Percentiles rank a stretch among this genome's conserved stretches.
Conservation (phyloP, 2,329 filamentous ascomycete genomes). For the Neurospora sp. region DNA sequence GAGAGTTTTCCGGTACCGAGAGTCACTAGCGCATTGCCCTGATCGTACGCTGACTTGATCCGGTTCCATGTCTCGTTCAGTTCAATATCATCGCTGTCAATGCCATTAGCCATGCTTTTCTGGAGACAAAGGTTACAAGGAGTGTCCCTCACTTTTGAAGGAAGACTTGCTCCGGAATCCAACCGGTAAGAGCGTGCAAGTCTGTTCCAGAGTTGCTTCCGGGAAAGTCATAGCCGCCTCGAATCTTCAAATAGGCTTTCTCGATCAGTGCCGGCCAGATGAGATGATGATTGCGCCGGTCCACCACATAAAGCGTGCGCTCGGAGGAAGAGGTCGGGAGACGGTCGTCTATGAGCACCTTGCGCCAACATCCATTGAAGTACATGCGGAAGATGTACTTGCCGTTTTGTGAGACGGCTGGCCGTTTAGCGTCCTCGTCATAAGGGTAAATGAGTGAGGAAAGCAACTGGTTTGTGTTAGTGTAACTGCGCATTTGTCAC, state of each 20-base stretch:
- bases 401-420: constrained; percentile 62
- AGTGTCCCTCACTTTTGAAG: constrained; percentile 50
- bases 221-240: constrained; percentile 94
- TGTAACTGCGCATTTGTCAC: background rate
- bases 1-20: constrained; percentile 81
- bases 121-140: constrained; percentile 21
- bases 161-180: constrained; percentile 94
- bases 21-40: constrained; percentile 76
- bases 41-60: constrained; percentile 62
- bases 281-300: constrained; percentile 68
- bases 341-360: constrained; percentile 80
- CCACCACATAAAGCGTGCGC: constrained; percentile 78
- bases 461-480: constrained; percentile 45
- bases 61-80: constrained; percentile 68
- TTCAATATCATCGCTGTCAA: constrained; percentile 61
- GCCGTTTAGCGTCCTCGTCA: constrained; percentile 45
- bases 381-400: constrained; percentile 90
- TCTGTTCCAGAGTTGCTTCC: constrained; percentile 96
- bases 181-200: constrained; percentile 83
- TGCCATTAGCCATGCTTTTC: background rate
- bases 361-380: constrained; percentile 88
- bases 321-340: constrained; percentile 65
- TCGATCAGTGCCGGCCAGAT: constrained; percentile 90
- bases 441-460: constrained; percentile 67
- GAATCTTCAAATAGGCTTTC: constrained; percentile 91